Evolutionary conservation across 2,329 filamentous ascomycete genomes (phyloP).

Genomic region (Xylariaceae sp.): DNA sequence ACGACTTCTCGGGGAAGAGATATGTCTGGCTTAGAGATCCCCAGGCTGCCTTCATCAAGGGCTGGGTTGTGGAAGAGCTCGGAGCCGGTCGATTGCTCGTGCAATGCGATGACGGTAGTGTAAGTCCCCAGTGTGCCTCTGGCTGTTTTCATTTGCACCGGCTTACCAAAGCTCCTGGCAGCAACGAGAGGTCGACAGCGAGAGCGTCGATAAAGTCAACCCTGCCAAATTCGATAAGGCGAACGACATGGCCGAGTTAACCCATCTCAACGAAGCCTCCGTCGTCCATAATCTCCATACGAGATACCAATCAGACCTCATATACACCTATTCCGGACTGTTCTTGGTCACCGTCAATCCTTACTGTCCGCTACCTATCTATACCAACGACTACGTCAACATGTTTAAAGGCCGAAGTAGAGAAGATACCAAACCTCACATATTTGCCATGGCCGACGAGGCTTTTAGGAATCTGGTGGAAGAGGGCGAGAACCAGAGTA

Average conservation of each 20-base stretch:
- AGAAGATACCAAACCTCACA: slow-evolving; percentile 95
- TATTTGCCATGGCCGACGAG: slow-evolving; percentile 95
- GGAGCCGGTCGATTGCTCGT: slow-evolving; percentile 68
- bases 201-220: slow-evolving; percentile 97
- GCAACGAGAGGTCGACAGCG: slow-evolving; percentile 82
- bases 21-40: slow-evolving; percentile 96
- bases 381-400: slow-evolving; percentile 93
- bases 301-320: slow-evolving; percentile 91
- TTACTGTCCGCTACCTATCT: slow-evolving; percentile 91
- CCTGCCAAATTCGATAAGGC: slow-evolving; percentile 99
- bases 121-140: slow-evolving; percentile 42
- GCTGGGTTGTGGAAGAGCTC: slow-evolving; percentile 83
- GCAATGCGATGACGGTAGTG: slow-evolving; percentile 88
- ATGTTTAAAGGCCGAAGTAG: slow-evolving; percentile 92
- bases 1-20: slow-evolving; percentile 97
- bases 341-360: slow-evolving; percentile 98
- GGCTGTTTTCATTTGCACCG: slow-evolving; percentile 15
- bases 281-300: slow-evolving; percentile 96
- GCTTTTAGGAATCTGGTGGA: slow-evolving; percentile 95
- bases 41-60: slow-evolving; percentile 82
- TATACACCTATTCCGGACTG: slow-evolving; percentile 96
- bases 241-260: slow-evolving; percentile 98
- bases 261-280: slow-evolving; percentile 94
- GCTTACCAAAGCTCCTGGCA: slow-evolving; percentile 32
- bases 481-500: slow-evolving; percentile 94